These are phyloP conservation scores for Penicillium sp. DNA, from an alignment of 2,329 filamentous ascomycete species.

Conservation along the genomic window DNA sequence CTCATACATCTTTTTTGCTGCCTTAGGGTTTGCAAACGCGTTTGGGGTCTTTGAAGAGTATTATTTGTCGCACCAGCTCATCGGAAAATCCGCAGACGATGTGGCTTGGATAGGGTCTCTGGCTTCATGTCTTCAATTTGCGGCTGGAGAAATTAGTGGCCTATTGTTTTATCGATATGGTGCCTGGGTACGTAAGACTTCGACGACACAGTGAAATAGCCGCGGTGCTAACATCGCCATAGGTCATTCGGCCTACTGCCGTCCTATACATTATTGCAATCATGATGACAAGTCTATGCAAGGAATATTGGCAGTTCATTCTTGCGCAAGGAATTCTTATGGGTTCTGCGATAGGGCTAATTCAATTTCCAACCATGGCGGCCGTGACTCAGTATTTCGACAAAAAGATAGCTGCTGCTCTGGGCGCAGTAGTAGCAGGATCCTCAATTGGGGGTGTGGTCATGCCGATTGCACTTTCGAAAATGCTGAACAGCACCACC, in stretches of 20 bases:
- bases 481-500: slow-evolving; percentile 46
- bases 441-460: slow-evolving; percentile 55
- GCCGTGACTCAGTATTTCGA: slow-evolving; percentile 51
- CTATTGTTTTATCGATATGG: too few species aligned
- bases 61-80: background rate
- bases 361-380: slow-evolving; percentile 48
- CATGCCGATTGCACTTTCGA: slow-evolving; percentile 49
- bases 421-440: slow-evolving; percentile 49
- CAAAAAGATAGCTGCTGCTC: slow-evolving; percentile 47
- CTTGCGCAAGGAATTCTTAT: slow-evolving; percentile 24
- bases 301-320: slow-evolving; percentile 55
- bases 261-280: slow-evolving; percentile 52
- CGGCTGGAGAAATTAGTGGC: too few species aligned
- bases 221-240: too few species aligned
- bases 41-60: too few species aligned
- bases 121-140: too few species aligned
- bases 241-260: slow-evolving; percentile 10
- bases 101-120: too few species aligned
- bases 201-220: too few species aligned
- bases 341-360: slow-evolving; percentile 36
- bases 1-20: too few species aligned
- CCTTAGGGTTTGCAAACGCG: too few species aligned
- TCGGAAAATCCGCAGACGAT: too few species aligned
- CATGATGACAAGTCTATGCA: slow-evolving; percentile 63
- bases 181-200: too few species aligned